Evolutionary conservation across 768 basidiomycete species (phyloP).

Genomic region (Lanmaoa rubissima): DNA sequence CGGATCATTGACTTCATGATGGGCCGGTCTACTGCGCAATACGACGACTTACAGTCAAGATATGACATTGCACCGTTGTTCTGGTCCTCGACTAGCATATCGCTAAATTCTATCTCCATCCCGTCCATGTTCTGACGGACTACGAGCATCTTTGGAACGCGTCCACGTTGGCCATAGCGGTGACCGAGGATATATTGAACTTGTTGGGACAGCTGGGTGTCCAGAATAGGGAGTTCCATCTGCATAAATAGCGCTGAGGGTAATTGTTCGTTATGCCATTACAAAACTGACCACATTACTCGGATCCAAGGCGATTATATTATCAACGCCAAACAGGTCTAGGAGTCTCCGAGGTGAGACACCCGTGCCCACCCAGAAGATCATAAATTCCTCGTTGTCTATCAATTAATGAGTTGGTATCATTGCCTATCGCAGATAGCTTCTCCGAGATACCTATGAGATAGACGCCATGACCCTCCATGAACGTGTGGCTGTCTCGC

Average conservation of each 20-base stretch:
- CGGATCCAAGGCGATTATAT: slow-evolving; percentile 65
- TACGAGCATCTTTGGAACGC: slow-evolving; percentile 61
- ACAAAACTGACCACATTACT: slow-evolving; percentile 53
- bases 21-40: neutral
- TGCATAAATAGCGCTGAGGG: slow-evolving; percentile 31
- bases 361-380: slow-evolving; percentile 88
- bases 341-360: slow-evolving; percentile 77
- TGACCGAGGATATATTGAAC: slow-evolving; percentile 81
- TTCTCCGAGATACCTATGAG: slow-evolving; percentile 64
- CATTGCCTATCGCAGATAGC: slow-evolving; percentile 13
- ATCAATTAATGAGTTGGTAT: slow-evolving; percentile 12
- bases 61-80: slow-evolving; percentile 96
- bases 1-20: neutral
- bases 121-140: slow-evolving; percentile 93
- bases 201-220: slow-evolving; percentile 78
- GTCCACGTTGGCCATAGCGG: slow-evolving; percentile 54
- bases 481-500: slow-evolving; percentile 79
- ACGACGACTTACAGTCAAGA: slow-evolving; percentile 67
- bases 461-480: slow-evolving; percentile 92
- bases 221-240: slow-evolving; percentile 67
- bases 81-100: slow-evolving; percentile 95
- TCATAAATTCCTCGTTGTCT: slow-evolving; percentile 88
- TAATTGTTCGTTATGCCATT: neutral
- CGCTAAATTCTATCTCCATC: slow-evolving; percentile 91
- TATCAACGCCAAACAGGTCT: slow-evolving; percentile 85